Conservation (phyloP, 495 filamentous ascomycete genomes). For the Staphylotrichum tortipilum region DNA sequence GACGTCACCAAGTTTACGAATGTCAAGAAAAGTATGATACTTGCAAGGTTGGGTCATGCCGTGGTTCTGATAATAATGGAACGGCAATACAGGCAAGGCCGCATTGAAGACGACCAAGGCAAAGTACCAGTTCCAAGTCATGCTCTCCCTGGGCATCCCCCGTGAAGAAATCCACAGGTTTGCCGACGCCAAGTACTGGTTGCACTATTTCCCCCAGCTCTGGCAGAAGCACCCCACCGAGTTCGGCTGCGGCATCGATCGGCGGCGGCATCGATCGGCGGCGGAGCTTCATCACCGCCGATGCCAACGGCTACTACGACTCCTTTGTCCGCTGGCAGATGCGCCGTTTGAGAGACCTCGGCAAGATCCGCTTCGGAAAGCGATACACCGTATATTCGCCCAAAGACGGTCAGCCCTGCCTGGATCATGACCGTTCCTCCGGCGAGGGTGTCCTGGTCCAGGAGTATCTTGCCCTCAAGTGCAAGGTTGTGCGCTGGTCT, state of each 20-base stretch:
- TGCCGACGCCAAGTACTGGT: slow-evolving; percentile 72
- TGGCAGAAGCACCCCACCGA: slow-evolving; percentile 71
- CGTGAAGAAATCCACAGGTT: slow-evolving; percentile 81
- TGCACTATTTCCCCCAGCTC: slow-evolving; percentile 71
- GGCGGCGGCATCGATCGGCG: slow-evolving; percentile 89
- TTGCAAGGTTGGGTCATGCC: no score
- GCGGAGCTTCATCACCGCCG: slow-evolving; percentile 81
- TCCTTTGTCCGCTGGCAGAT: slow-evolving; percentile 98
- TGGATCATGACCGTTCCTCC: slow-evolving; percentile 88
- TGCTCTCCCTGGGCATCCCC: slow-evolving; percentile 68
- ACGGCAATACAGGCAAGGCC: slow-evolving; percentile 54
- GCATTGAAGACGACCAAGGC: slow-evolving; percentile 81
- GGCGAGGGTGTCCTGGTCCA: slow-evolving; percentile 85
- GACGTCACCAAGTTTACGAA: slow-evolving; percentile 78
- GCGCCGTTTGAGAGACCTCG: slow-evolving; percentile 79
- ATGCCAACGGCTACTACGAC: slow-evolving; percentile 94
- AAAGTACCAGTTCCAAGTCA: slow-evolving; percentile 47
- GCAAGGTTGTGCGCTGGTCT: slow-evolving; percentile 79
- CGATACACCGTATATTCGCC: slow-evolving; percentile 91
- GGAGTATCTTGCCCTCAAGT: slow-evolving; percentile 84
- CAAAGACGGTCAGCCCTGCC: slow-evolving; percentile 95
- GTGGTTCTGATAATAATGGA: no score
- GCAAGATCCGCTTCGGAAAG: slow-evolving; percentile 89
- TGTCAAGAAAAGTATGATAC: slow-evolving; percentile 55
- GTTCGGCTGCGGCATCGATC: slow-evolving; percentile 80